Base-by-base conservation (phyloP, 164 flowering plant genomes). In the Magnolia kwangsiensis region DNA sequence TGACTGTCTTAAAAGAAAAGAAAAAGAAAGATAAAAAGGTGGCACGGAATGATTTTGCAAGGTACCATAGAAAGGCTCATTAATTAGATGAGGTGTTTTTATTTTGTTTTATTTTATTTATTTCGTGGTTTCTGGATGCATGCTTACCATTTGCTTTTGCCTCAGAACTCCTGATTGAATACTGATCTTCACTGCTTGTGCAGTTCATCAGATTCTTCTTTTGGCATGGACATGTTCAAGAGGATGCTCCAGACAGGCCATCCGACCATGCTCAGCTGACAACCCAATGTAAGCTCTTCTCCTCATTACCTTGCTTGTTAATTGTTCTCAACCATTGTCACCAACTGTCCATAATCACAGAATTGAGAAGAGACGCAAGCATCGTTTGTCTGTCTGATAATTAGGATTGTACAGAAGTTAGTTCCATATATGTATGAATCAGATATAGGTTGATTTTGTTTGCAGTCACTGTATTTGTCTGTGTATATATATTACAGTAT, bases 171-270 rank as follows among this genome's bases (percentile, higher is more conserved):
- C 50, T 24, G n/a, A 27, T 14, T 9, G 13, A 13, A 29, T 37
- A 10, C 3, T 11, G 29, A 23, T 11, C 49, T 27, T 21, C 50
- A 14, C 11, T 29, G 45, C 50, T 51, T 71, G 79, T 69, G 18
- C 88, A 95, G 99, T 80, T 90, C 98, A 49, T 93, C 99, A 45
- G 99, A 95, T 82, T 94, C 96, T 70, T 88, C 98, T 63, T 95
- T 95, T 82, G 97, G 99, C 65, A 95, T 95, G 98, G 99, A 95
- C 78, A 90, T 95, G 91, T 72, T 95, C 82, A 95, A 94, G 89
- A 89, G 97, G 88, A 96, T 96, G 98, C 97, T 95, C 70, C 98
- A 95, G 80, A 92, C 97, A 51, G 98, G 99, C 58, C 99, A 95
- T 83, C 99, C 99, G 45, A 84, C 92, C 55, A 95, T 95, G 97